Conservation (phyloP, 1,284 basidiomycete species). For the Trichosporon asahii region DNA sequence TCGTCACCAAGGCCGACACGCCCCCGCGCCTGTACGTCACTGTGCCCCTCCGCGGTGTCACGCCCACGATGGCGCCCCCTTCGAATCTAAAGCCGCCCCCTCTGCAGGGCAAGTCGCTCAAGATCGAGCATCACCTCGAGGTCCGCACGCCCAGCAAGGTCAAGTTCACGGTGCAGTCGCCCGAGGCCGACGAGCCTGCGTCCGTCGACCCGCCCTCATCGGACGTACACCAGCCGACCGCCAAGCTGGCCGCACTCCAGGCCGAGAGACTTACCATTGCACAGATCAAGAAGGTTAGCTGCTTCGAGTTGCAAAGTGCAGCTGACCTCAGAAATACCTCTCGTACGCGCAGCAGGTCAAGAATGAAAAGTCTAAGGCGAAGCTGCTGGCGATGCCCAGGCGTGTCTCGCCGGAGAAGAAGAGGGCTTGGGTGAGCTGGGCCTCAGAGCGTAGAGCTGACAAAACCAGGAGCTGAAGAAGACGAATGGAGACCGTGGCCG, state of each 20-base stretch:
- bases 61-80: not conserved
- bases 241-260: not conserved
- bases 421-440: not conserved
- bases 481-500: not conserved
- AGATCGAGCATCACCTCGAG: not conserved
- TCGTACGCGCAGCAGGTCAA: conserved; percentile 2
- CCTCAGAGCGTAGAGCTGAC: not conserved
- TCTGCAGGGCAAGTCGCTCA: conserved; percentile 1
- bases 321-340: not conserved
- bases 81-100: not conserved
- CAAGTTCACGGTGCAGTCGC: not conserved
- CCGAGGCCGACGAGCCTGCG: not conserved
- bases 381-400: not conserved
- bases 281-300: conserved; percentile 3
- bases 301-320: not conserved
- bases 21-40: not conserved
- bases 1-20: not conserved
- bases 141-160: conserved; percentile 1
- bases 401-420: not conserved
- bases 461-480: not conserved
- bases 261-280: not conserved
- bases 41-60: not conserved
- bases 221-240: not conserved
- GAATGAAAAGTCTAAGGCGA: not conserved
- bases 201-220: conserved; percentile 1